Percentiles rank a stretch among this genome's conserved stretches.
Conservation (phyloP, 305 asterid genomes). For the Solanum hybrid region DNA sequence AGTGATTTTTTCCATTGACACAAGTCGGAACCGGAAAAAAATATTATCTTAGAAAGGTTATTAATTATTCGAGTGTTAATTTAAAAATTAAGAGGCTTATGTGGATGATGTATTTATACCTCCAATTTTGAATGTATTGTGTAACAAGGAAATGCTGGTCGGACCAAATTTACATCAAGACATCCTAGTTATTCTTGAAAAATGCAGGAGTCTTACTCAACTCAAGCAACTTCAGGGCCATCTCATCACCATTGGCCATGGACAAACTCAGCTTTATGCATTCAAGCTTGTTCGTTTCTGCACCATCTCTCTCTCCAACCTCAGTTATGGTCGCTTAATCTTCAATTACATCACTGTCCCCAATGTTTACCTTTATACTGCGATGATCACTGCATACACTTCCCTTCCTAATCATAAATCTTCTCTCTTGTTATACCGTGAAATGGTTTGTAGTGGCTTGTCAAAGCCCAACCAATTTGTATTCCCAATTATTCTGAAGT, state of each 20-base stretch:
- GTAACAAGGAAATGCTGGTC: slow-evolving; percentile 22
- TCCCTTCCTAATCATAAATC: slow-evolving; percentile 35
- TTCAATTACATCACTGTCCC: slow-evolving; percentile 48
- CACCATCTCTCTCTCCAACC: slow-evolving; percentile 31
- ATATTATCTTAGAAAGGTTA: too few relatives aligned
- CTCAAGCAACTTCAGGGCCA: slow-evolving; percentile 69
- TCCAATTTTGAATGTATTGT: background rate
- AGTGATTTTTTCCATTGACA: too few relatives aligned
- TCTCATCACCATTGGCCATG: slow-evolving; percentile 54
- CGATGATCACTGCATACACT: slow-evolving; percentile 46
- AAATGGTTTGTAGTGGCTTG: slow-evolving; percentile 36
- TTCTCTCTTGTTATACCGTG: slow-evolving; percentile 41
- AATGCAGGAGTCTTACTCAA: slow-evolving; percentile 43
- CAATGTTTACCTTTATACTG: slow-evolving; percentile 53
- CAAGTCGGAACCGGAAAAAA: too few relatives aligned
- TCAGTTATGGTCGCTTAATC: slow-evolving; percentile 52
- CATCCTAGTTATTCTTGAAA: slow-evolving; percentile 38
- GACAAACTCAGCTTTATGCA: slow-evolving; percentile 51
- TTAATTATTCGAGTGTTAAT: too few relatives aligned
- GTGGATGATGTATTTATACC: background rate
- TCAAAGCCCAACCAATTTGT: slow-evolving; percentile 61
- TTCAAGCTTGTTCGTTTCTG: slow-evolving; percentile 82
- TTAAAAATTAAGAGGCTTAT: background rate
- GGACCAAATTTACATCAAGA: slow-evolving; percentile 37
- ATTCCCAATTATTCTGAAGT: slow-evolving; percentile 46